These are phyloP conservation scores for Camellia lanceoleosa DNA, from an alignment of 148 eudicot species.

Conservation along the genomic window DNA sequence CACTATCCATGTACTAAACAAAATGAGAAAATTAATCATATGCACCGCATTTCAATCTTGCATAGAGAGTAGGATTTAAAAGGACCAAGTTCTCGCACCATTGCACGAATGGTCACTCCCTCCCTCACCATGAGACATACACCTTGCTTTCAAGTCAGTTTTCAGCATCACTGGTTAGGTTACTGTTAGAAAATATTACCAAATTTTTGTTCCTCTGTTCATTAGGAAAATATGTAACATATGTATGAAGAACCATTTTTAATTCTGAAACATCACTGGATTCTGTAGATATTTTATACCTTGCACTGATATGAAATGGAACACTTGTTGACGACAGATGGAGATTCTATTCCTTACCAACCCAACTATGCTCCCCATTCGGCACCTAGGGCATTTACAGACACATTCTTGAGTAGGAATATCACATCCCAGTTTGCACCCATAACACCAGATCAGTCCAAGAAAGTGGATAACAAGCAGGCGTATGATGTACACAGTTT, in stretches of 20 bases:
- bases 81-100: not conserved
- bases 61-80: not conserved
- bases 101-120: not conserved
- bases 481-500: slow-evolving; percentile 18
- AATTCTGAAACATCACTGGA: not conserved
- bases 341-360: slow-evolving; percentile 19
- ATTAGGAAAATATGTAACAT: not conserved
- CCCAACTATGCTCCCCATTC: slow-evolving; percentile 34
- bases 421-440: slow-evolving; percentile 41
- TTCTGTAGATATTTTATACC: not conserved
- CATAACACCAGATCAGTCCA: slow-evolving; percentile 48
- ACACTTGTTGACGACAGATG: slow-evolving; percentile 30
- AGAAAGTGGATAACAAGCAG: slow-evolving; percentile 26
- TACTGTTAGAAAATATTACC: not conserved
- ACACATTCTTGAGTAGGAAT: slow-evolving; percentile 21
- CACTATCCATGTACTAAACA: not conserved
- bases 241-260: too few relatives aligned
- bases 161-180: not conserved
- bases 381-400: slow-evolving; percentile 24
- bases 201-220: not conserved
- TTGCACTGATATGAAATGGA: slow-evolving; percentile 7
- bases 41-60: not conserved
- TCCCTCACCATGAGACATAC: not conserved
- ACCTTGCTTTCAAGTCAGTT: not conserved
- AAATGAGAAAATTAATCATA: not conserved